A percentile compares a stretch with the other conserved stretches of the same genome.
These are phyloP conservation scores for Aspergillus sp. DNA, from an alignment of 2,329 filamentous ascomycete species.

Conservation along the genomic window DNA sequence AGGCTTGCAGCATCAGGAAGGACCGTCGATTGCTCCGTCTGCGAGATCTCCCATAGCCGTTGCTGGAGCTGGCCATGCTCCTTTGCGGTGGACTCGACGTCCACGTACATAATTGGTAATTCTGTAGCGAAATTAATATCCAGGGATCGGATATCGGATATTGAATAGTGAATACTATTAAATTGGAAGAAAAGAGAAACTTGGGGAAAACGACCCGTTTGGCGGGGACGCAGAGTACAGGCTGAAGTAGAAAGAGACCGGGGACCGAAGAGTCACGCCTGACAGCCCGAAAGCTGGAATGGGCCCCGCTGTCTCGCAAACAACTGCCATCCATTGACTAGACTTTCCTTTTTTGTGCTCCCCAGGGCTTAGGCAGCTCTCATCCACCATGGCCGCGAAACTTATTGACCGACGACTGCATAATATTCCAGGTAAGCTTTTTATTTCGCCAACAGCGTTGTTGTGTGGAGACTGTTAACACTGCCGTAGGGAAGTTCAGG, in stretches of 20 bases:
- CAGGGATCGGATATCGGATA: background rate
- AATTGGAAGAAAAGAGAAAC: background rate
- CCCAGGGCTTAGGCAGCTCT: background rate
- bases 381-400: slow-evolving; percentile 34
- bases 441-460: background rate
- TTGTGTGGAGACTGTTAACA: slow-evolving; percentile 4
- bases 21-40: slow-evolving; percentile 30
- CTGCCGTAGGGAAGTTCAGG: slow-evolving; percentile 64
- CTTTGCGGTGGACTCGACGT: slow-evolving; percentile 7
- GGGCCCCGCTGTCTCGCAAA: background rate
- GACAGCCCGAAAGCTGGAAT: background rate
- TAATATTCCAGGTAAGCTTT: slow-evolving; percentile 36
- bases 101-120: slow-evolving; percentile 15
- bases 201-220: slow-evolving; percentile 2
- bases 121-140: background rate
- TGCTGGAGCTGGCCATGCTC: slow-evolving; percentile 24
- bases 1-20: slow-evolving; percentile 33
- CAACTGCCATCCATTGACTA: background rate
- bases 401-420: slow-evolving; percentile 39
- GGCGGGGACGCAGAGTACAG: background rate
- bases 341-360: background rate
- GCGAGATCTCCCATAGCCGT: slow-evolving; percentile 31
- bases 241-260: background rate
- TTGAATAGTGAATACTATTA: background rate
- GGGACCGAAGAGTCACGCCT: too few species aligned